phyloP scores from a whole-genome alignment of 78 protist species.

The Neovahlkampfia damariscottae region DNA sequence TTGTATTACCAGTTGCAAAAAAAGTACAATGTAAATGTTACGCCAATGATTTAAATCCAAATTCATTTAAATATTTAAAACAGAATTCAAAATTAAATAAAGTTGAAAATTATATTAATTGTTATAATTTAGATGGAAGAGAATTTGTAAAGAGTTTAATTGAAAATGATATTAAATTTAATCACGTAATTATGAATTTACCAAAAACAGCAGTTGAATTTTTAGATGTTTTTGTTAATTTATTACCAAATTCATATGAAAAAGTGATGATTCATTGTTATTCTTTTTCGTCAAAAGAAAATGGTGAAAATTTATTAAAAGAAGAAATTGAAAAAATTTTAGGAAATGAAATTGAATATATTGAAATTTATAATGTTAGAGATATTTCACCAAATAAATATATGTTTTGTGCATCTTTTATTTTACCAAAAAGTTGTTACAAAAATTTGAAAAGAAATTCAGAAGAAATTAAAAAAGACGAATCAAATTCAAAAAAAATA shows the following conservation, averaged over 20 bases:
- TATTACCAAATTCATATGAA: neutral
- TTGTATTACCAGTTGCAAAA: constrained; percentile 82
- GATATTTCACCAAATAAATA: constrained; percentile 72
- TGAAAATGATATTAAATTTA: neutral
- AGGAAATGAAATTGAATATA: neutral
- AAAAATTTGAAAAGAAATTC: neutral
- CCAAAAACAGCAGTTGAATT: constrained; percentile 74
- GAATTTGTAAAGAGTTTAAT: constrained; percentile 9
- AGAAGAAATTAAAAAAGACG: no score
- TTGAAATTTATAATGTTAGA: constrained; percentile 50
- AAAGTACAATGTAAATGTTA: constrained; percentile 33
- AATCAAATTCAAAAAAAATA: no score
- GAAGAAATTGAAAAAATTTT: neutral
- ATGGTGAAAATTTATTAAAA: neutral
- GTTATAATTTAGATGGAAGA: constrained; percentile 36
- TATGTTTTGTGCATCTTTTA: constrained; percentile 71
- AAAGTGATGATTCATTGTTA: constrained; percentile 49
- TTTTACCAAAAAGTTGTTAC: constrained; percentile 21
- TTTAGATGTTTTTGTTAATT: constrained; percentile 34
- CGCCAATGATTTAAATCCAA: constrained; percentile 94
- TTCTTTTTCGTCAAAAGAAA: constrained; percentile 28
- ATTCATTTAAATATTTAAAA: constrained; percentile 30
- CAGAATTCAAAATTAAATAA: constrained; percentile 50
- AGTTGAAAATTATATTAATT: constrained; percentile 11
- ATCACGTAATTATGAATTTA: constrained; percentile 75